Percentiles rank a stretch among this genome's conserved stretches.
phyloP scores from a whole-genome alignment of 2,329 filamentous ascomycete species.

The Thermoascus crustaceus region DNA sequence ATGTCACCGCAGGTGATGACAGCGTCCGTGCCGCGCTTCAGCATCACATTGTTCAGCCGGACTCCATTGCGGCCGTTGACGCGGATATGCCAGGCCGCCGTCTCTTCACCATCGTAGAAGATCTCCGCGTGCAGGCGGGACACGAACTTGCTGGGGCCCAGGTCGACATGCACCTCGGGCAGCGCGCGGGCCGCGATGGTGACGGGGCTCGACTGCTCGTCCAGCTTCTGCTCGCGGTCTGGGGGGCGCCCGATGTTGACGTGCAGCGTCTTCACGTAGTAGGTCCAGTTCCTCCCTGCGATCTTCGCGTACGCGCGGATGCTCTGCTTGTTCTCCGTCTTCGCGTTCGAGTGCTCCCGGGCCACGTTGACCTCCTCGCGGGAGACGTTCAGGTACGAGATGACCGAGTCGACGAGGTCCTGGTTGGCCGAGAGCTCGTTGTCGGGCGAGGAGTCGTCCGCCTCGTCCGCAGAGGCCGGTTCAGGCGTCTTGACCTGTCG shows the following conservation, averaged over 20 bases:
- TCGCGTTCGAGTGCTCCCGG: slow-evolving; percentile 38
- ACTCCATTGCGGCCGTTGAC: slow-evolving; percentile 90
- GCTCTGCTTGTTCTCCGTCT: slow-evolving; percentile 38
- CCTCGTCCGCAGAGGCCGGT: slow-evolving; percentile 27
- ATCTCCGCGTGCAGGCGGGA: slow-evolving; percentile 71
- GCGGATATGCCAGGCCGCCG: slow-evolving; percentile 66
- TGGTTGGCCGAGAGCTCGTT: slow-evolving; percentile 35
- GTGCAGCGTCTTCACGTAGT: slow-evolving; percentile 42
- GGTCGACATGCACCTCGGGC: slow-evolving; percentile 68
- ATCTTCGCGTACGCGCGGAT: slow-evolving; percentile 45
- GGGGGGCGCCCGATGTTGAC: slow-evolving; percentile 44
- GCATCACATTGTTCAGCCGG: slow-evolving; percentile 64
- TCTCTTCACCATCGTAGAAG: slow-evolving; percentile 59
- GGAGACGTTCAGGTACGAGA: slow-evolving; percentile 37
- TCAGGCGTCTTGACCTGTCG: slow-evolving; percentile 28
- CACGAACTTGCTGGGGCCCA: slow-evolving; percentile 75
- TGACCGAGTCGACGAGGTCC: slow-evolving; percentile 41
- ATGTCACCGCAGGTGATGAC: slow-evolving; percentile 77
- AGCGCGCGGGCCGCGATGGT: slow-evolving; percentile 36
- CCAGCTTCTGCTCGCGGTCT: slow-evolving; percentile 35
- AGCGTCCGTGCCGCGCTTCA: slow-evolving; percentile 59
- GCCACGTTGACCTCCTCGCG: slow-evolving; percentile 38
- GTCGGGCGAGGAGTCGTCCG: slow-evolving; percentile 35
- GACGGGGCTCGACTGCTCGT: slow-evolving; percentile 40
- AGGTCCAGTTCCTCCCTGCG: slow-evolving; percentile 44